Conservation (phyloP, 2,329 filamentous ascomycete species). For the Dryadomyces quercivorus region DNA sequence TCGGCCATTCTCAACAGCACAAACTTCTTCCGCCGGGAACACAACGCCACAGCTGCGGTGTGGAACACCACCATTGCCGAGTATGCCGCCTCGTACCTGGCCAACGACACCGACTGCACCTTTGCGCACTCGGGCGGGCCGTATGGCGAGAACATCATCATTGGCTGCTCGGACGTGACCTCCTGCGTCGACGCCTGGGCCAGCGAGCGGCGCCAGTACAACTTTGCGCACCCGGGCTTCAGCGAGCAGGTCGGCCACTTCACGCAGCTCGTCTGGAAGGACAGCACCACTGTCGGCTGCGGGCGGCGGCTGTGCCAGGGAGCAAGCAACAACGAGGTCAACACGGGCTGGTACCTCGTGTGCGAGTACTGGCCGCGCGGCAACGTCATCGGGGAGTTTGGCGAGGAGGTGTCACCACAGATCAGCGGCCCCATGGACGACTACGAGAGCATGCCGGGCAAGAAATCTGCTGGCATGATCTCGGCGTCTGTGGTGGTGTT, state of each 20-base stretch:
- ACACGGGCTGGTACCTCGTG: constrained; percentile 50
- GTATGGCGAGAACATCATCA: constrained; percentile 64
- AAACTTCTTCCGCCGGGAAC: constrained; percentile 51
- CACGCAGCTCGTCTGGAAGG: constrained; percentile 60
- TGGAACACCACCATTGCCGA: constrained; percentile 55
- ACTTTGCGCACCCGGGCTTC: constrained; percentile 46
- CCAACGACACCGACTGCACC: constrained; percentile 23
- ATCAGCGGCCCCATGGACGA: constrained; percentile 5
- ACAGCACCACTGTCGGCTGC: constrained; percentile 48
- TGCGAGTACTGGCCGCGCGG: constrained; percentile 60
- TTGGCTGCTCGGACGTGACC: constrained; percentile 46
- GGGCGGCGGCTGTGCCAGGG: constrained; percentile 28
- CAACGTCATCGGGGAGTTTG: constrained; percentile 45
- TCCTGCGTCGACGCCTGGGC: constrained; percentile 56
- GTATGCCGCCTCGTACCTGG: constrained; percentile 40
- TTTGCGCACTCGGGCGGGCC: constrained; percentile 49
- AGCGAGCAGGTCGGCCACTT: constrained; percentile 54
- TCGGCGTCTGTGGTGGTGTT: constrained; percentile 6
- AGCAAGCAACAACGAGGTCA: background rate
- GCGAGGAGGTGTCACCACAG: constrained; percentile 28
- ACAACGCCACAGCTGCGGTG: constrained; percentile 43
- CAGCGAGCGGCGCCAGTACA: constrained; percentile 43
- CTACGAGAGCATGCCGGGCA: background rate
- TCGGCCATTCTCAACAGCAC: constrained; percentile 51
- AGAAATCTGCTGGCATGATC: constrained; percentile 2